A percentile compares a stretch with the other conserved stretches of the same genome.
These are phyloP conservation scores for Aspergillus egyptiacus DNA, from an alignment of 495 filamentous ascomycete species.

Conservation along the genomic window DNA sequence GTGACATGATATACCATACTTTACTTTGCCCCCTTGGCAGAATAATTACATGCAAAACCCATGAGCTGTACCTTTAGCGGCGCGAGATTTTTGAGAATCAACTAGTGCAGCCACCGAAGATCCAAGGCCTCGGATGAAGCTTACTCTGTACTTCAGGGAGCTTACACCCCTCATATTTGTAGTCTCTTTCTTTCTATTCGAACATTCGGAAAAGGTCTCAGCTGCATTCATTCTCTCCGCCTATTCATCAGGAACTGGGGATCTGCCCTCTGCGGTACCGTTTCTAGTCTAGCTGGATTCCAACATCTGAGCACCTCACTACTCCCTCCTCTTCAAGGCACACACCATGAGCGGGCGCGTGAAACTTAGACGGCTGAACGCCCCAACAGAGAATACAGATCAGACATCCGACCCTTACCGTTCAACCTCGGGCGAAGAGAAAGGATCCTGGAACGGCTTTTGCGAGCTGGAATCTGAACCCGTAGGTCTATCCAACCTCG, in stretches of 20 bases:
- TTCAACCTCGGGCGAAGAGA: conserved; percentile 39
- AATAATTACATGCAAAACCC: too few species aligned
- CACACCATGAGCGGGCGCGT: conserved; percentile 28
- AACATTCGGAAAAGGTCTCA: background rate
- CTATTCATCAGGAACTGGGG: too few species aligned
- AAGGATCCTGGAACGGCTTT: conserved; percentile 64
- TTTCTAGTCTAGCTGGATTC: background rate
- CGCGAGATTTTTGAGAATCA: background rate
- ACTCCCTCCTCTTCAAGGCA: background rate
- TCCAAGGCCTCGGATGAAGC: background rate
- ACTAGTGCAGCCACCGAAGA: background rate
- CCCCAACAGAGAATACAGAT: conserved; percentile 6
- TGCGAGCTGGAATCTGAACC: conserved; percentile 90
- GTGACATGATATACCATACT: too few species aligned
- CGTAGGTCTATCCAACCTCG: conserved; percentile 49
- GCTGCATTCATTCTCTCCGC: too few species aligned
- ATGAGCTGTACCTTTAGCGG: too few species aligned
- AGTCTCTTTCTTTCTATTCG: background rate
- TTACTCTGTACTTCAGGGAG: background rate
- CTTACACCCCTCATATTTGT: background rate
- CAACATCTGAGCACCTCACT: background rate
- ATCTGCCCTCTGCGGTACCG: too few species aligned
- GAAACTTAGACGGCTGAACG: conserved; percentile 32
- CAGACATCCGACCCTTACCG: conserved; percentile 21
- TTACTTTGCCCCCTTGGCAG: too few species aligned